Base-by-base conservation (phyloP, 1,139 yeast species). In the Blastobotrys capitulatus region DNA sequence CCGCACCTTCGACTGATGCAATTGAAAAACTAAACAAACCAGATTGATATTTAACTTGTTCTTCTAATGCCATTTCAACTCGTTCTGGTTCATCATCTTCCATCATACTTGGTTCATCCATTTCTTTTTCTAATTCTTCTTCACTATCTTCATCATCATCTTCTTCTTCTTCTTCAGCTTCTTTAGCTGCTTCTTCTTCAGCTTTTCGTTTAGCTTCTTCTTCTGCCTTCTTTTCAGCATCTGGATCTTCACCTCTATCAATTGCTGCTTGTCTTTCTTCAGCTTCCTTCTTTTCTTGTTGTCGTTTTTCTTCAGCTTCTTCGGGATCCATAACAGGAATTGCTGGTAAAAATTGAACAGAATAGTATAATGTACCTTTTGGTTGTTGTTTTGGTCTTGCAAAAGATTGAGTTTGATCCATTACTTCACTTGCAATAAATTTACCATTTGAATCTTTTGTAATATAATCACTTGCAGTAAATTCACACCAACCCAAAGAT, bases 11-110 rank as follows among this genome's bases (percentile, higher is more conserved):
- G 38, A 83, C 66, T 34, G 70, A 73, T 34, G 80, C 64, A 36
- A 92, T 62, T 47, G 86, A 82, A 57, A 76, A 78, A 1, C 84
- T 84, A 49, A 90, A 72, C 19, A 89, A 81, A 72, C 98, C 99
- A 44, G 87, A 74, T 56, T 79, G 76, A 63, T 80, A 78, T 38
- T 78, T 75, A 34, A 80, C 50, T 53, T 58, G 65, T 60, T 90
- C 82, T 10, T 79, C 81, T 49, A 87, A 68, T 1, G 84, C 71
- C 60, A 90, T 70, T 52, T 77, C 79, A 57, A 79, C 66, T 64
- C 82, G 84, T 52, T 73, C 61, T 57, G 75, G 59, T 4, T 69
- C 72, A 8, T 19, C 35, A 22, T 15, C 37, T 6, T 29, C 16
- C n/a, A 68, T 70, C 3, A 54, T 53, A 19, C 54, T 71, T 6